These are phyloP conservation scores for Coleophoma crateriformis DNA, from an alignment of 2,329 filamentous ascomycete genomes.

Conservation along the genomic window DNA sequence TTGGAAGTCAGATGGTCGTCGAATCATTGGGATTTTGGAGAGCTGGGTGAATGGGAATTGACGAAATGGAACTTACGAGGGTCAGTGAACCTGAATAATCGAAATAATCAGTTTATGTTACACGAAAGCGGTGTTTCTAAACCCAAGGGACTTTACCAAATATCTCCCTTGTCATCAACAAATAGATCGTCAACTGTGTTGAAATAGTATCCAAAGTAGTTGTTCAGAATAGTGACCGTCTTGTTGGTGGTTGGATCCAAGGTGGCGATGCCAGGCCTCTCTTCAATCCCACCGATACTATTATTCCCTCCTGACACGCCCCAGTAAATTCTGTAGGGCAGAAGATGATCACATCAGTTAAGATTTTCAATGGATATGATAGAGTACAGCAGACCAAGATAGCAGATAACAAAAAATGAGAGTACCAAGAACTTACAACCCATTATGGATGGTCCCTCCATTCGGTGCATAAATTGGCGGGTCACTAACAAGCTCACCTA, in stretches of 20 bases:
- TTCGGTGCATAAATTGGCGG: conserved; percentile 38
- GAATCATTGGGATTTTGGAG: neutral
- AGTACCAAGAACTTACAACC: conserved; percentile 11
- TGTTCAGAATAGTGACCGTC: conserved; percentile 22
- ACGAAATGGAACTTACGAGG: conserved; percentile 10
- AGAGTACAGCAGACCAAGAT: neutral
- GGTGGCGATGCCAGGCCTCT: conserved; percentile 28
- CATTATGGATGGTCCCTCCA: conserved; percentile 33
- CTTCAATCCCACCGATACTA: conserved; percentile 29
- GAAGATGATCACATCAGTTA: neutral
- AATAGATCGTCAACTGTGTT: conserved; percentile 32
- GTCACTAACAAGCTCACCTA: conserved; percentile 31
- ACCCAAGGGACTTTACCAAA: conserved; percentile 20
- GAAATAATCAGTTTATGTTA: too few relatives aligned
- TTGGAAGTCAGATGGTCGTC: neutral
- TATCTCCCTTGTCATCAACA: conserved; percentile 26
- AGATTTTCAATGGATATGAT: neutral
- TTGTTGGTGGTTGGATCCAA: conserved; percentile 19
- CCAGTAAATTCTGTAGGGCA: conserved; percentile 26
- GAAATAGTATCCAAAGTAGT: conserved; percentile 30
- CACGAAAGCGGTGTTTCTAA: neutral
- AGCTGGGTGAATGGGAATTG: neutral
- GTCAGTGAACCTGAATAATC: conserved; percentile 25
- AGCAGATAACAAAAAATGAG: neutral
- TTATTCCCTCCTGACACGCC: conserved; percentile 31